Percentiles rank a stretch among this genome's conserved stretches.
Conservation (phyloP, 495 filamentous ascomycete genomes). For the Talaromyces wortmannii region DNA sequence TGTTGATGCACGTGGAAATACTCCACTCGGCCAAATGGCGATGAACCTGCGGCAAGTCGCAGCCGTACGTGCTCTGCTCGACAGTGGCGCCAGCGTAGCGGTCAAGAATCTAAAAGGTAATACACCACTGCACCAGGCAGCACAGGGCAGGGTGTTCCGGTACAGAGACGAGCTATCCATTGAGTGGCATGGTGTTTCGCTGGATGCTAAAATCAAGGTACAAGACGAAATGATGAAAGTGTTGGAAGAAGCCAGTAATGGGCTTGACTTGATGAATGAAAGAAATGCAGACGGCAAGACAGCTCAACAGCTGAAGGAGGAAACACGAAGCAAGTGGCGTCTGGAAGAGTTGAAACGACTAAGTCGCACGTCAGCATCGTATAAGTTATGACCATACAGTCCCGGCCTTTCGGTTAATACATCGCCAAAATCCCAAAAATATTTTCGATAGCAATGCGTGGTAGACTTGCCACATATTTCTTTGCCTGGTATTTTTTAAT, state of each 20-base stretch:
- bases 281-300: slow-evolving; percentile 5
- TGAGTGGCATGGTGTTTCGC: not conserved
- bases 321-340: not conserved
- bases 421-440: too few relatives aligned
- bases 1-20: slow-evolving; percentile 5
- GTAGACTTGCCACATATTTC: too few relatives aligned
- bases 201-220: not conserved
- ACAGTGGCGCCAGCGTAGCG: slow-evolving; percentile 9
- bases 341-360: not conserved
- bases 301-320: not conserved
- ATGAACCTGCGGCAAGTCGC: slow-evolving; percentile 6
- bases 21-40: slow-evolving; percentile 9
- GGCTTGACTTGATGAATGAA: slow-evolving; percentile 2
- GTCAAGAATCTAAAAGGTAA: slow-evolving; percentile 5
- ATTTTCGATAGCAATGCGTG: too few relatives aligned
- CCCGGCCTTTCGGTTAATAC: too few relatives aligned
- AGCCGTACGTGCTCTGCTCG: slow-evolving; percentile 3
- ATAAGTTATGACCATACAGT: too few relatives aligned
- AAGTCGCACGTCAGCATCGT: not conserved
- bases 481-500: too few relatives aligned
- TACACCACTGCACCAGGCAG: slow-evolving; percentile 9
- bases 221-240: slow-evolving; percentile 3
- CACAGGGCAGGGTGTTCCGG: not conserved
- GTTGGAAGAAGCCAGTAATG: slow-evolving; percentile 1
- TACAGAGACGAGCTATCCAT: not conserved